Evolutionary conservation across 2,329 filamentous ascomycete species (phyloP).

Genomic region (Leptographium flavum): DNA sequence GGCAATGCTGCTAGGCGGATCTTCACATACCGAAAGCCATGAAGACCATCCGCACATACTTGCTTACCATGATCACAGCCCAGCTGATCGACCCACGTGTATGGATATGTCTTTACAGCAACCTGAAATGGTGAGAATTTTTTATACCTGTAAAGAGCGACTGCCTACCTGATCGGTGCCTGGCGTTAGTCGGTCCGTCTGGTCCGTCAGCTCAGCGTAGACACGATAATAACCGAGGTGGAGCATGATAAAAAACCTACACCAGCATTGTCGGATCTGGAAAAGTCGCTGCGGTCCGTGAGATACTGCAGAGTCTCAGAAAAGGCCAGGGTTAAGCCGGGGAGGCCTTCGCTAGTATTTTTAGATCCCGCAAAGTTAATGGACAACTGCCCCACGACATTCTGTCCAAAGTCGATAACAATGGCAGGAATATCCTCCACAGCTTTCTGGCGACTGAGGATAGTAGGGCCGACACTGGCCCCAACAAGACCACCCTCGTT

Average conservation of each 20-base stretch:
- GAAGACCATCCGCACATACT: constrained; percentile 36
- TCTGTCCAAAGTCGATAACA: constrained; percentile 35
- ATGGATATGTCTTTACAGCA: constrained; percentile 25
- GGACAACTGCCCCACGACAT: constrained; percentile 27
- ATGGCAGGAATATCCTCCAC: constrained; percentile 19
- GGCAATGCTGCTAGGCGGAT: constrained; percentile 30
- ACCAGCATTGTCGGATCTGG: constrained; percentile 25
- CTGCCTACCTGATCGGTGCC: constrained; percentile 6
- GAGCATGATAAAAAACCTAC: neutral
- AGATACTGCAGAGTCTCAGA: constrained; percentile 33
- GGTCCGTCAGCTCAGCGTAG: neutral
- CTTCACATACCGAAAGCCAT: constrained; percentile 37
- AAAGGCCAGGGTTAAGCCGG: constrained; percentile 30
- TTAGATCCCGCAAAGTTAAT: constrained; percentile 26
- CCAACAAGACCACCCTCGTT: constrained; percentile 21
- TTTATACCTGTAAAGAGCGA: no score
- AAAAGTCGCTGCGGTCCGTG: constrained; percentile 30
- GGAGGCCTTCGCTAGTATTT: constrained; percentile 13
- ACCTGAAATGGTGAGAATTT: constrained; percentile 23
- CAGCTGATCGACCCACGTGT: constrained; percentile 29
- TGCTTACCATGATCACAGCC: constrained; percentile 27
- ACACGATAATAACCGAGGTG: neutral
- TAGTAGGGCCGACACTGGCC: constrained; percentile 14
- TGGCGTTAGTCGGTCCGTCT: no score
- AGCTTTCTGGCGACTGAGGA: constrained; percentile 16